Base-by-base conservation (phyloP, 768 basidiomycete genomes). In the Kwoniella sp. region DNA sequence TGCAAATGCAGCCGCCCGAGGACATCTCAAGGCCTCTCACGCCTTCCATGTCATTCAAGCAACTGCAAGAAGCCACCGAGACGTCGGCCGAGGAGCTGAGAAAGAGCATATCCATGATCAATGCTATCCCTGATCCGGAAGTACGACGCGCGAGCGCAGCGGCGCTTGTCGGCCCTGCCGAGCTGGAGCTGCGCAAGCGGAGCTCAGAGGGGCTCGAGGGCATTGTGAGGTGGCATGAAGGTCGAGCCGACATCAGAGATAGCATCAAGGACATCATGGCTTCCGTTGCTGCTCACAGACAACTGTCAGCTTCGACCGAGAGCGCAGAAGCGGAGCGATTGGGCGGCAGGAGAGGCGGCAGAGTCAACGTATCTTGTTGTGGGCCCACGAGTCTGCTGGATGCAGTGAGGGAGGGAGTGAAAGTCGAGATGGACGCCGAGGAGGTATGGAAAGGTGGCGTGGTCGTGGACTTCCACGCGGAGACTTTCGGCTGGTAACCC, bases 141-240 rank as follows among this genome's bases (percentile, higher is more conserved):
- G 38, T 28, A 23, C 23, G 66, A 20, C 30, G 60, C 29, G 37
- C 29, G 20, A 58, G 25, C 22, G 37, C 26, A 23, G n/a, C 26
- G 1, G 38, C 23, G 13, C 13, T 55, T 2, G 30, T 61, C 3
- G 63, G 63, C 4, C 41, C 54, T 12, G 62, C 38, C 3, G 67
- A 68, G 30, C 23, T 59, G 23, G 57, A 57, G n/a, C 15, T 68
- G 47, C 34, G 67, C 11, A 41, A 63, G 37, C 30, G 57, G 23
- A 45, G 56, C 28, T 50, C 68, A 11, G 55, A 62, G 30, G 71
- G 71, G 15, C 30, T 72, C 3, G 71, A 72, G 31, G 51, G 53
- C 17, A n/a, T 66, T 23, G 50, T 72, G 7, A 45, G 56, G 29
- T 72, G 71, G 71, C 67, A 69, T 37, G 71, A 72, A 45, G 71